Percentiles rank a stretch among this genome's conserved stretches.
phyloP scores from a whole-genome alignment of 1,284 basidiomycete species.

The Takashimella tepidaria region DNA sequence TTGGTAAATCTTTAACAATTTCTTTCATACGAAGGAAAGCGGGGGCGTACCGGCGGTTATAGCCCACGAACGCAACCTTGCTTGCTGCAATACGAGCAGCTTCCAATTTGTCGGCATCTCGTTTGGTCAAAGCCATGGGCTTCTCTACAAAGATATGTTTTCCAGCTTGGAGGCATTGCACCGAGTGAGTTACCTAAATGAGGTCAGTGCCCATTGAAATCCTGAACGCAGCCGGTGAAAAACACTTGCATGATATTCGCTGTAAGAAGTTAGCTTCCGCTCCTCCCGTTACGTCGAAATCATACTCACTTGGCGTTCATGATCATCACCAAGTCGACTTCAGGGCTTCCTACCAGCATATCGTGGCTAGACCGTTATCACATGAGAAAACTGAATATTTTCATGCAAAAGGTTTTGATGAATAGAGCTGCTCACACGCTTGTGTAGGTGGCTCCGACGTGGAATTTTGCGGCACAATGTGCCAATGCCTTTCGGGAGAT shows the following conservation, averaged over 20 bases:
- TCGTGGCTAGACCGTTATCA: too few species aligned
- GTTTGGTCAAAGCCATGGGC: slow-evolving; percentile 29
- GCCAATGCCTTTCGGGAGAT: slow-evolving; percentile 28
- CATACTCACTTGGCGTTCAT: slow-evolving; percentile 24
- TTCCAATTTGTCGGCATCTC: slow-evolving; percentile 26
- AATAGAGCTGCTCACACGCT: too few species aligned
- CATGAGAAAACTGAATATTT: too few species aligned
- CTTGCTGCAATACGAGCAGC: slow-evolving; percentile 17
- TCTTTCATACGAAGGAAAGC: slow-evolving; percentile 43
- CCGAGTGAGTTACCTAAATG: slow-evolving; percentile 13
- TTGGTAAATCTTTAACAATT: slow-evolving; percentile 17
- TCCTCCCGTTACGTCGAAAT: neutral
- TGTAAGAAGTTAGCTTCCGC: slow-evolving; percentile 1
- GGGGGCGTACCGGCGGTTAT: slow-evolving; percentile 48
- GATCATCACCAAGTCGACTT: slow-evolving; percentile 41
- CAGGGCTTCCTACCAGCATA: slow-evolving; percentile 21
- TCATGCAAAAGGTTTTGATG: too few species aligned
- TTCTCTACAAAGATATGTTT: slow-evolving; percentile 42
- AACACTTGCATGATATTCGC: slow-evolving; percentile 19
- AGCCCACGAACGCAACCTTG: slow-evolving; percentile 38
- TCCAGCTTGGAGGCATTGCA: slow-evolving; percentile 15
- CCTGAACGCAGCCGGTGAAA: too few species aligned
- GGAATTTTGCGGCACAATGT: slow-evolving; percentile 38
- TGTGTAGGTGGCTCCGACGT: slow-evolving; percentile 14
- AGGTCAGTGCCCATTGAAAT: neutral